phyloP scores from a whole-genome alignment of 768 basidiomycete genomes.

The Lactarius tabidus region DNA sequence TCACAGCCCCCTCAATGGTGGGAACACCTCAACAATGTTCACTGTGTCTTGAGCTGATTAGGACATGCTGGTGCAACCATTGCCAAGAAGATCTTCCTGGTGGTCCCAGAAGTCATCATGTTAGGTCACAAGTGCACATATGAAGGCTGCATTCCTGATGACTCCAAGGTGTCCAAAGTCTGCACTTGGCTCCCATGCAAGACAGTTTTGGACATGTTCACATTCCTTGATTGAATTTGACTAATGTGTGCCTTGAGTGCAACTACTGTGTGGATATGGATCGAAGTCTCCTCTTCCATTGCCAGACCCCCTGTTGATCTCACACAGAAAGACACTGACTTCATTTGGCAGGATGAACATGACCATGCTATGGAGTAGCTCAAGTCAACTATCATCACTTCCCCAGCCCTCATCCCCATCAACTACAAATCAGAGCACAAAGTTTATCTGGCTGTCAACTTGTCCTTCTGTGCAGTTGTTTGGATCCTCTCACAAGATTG shows the following conservation, averaged over 20 bases:
- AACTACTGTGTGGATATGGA: too few species aligned
- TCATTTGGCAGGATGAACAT: too few species aligned
- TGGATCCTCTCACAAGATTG: too few species aligned
- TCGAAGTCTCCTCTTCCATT: too few species aligned
- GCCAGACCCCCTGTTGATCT: too few species aligned
- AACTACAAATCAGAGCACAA: too few species aligned
- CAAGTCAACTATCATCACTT: too few species aligned
- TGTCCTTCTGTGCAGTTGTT: too few species aligned
- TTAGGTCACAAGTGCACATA: slow-evolving; percentile 35
- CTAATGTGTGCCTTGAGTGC: too few species aligned
- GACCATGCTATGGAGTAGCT: too few species aligned
- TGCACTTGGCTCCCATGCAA: slow-evolving; percentile 27
- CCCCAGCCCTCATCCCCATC: too few species aligned
- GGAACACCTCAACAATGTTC: not conserved
- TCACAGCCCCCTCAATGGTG: slow-evolving; percentile 28
- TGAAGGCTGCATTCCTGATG: slow-evolving; percentile 33
- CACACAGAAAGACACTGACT: not conserved
- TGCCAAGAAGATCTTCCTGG: not conserved
- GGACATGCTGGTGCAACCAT: not conserved
- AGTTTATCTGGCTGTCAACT: too few species aligned
- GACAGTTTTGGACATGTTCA: slow-evolving; percentile 27
- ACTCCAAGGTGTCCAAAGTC: slow-evolving; percentile 29
- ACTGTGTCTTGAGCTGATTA: not conserved
- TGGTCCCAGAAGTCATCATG: slow-evolving; percentile 34
- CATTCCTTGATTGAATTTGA: slow-evolving; percentile 27